A percentile compares a stretch with the other conserved stretches of the same genome.
These are phyloP conservation scores for Pichia nakasei DNA, from an alignment of 805 yeast genomes.

Conservation along the genomic window DNA sequence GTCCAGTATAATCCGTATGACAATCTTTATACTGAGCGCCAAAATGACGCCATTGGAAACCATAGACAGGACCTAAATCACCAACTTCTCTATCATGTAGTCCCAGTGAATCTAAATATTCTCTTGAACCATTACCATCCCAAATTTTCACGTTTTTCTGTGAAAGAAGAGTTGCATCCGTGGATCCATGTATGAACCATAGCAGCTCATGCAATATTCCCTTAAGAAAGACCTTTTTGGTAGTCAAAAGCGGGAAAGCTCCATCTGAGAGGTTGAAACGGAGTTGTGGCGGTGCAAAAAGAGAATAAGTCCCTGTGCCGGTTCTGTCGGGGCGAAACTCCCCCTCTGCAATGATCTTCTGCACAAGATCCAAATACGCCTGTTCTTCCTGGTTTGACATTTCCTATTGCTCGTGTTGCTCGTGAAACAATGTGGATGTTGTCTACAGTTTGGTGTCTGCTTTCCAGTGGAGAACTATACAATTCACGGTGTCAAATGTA, in stretches of 20 bases:
- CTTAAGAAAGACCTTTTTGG: constrained; percentile 83
- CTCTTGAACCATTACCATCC: constrained; percentile 98
- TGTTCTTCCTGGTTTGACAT: constrained; percentile 50
- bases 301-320: constrained; percentile 88
- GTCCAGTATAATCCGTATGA: constrained; percentile 75
- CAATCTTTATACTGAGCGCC: constrained; percentile 89
- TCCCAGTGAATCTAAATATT: constrained; percentile 78
- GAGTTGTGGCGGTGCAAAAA: constrained; percentile 95
- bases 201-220: constrained; percentile 84
- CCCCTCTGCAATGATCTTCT: constrained; percentile 69
- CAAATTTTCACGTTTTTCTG: constrained; percentile 92
- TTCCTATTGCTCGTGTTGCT: too few relatives aligned
- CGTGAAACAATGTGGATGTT: too few relatives aligned
- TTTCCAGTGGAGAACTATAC: too few relatives aligned
- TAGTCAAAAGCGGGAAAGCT: constrained; percentile 80
- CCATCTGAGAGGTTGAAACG: constrained; percentile 70
- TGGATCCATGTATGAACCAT: constrained; percentile 88
- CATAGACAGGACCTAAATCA: constrained; percentile 96
- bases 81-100: constrained; percentile 76
- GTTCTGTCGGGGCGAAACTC: constrained; percentile 93
- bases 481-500: too few relatives aligned
- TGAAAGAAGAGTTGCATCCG: constrained; percentile 72
- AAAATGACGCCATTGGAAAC: constrained; percentile 99
- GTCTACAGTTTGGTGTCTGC: too few relatives aligned
- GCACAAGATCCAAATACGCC: constrained; percentile 78